phyloP scores from a whole-genome alignment of 768 basidiomycete species.

The Leucosporidium yakuticum region DNA sequence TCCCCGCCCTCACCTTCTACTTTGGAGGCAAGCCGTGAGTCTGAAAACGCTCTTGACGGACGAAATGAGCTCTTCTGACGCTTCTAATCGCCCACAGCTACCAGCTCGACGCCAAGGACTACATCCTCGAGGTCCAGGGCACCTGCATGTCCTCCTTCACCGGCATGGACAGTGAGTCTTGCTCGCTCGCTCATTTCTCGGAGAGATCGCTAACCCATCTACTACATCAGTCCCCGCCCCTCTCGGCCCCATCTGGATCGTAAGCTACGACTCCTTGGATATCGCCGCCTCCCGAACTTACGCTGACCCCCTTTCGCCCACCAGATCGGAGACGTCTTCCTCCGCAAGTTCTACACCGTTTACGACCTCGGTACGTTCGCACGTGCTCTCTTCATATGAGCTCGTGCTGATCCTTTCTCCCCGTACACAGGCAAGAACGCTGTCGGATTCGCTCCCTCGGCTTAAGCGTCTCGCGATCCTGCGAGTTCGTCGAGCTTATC shows the following conservation, averaged over 20 bases:
- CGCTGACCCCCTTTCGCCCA: slow-evolving; percentile 42
- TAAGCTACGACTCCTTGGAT: slow-evolving; percentile 52
- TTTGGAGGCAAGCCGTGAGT: slow-evolving; percentile 62
- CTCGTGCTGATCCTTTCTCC: neutral
- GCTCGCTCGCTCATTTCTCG: too few relatives aligned
- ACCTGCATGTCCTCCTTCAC: slow-evolving; percentile 93
- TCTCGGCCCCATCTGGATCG: slow-evolving; percentile 38
- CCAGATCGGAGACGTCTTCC: slow-evolving; percentile 64
- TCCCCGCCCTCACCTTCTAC: slow-evolving; percentile 78
- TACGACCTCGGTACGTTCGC: slow-evolving; percentile 55
- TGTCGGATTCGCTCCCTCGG: slow-evolving; percentile 66
- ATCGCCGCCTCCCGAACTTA: slow-evolving; percentile 68
- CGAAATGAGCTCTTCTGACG: neutral
- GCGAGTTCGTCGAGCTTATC: too few relatives aligned
- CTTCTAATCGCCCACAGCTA: slow-evolving; percentile 45
- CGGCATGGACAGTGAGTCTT: slow-evolving; percentile 59
- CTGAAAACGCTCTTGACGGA: too few relatives aligned
- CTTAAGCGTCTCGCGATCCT: slow-evolving; percentile 15
- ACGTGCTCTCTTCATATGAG: too few relatives aligned
- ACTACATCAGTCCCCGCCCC: slow-evolving; percentile 50
- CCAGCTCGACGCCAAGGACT: slow-evolving; percentile 71
- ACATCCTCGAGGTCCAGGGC: slow-evolving; percentile 81
- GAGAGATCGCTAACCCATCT: too few relatives aligned
- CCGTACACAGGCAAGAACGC: slow-evolving; percentile 53
- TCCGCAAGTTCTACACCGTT: slow-evolving; percentile 73